These are phyloP conservation scores for Mariannaea elegans DNA, from an alignment of 2,329 filamentous ascomycete genomes.

Conservation along the genomic window DNA sequence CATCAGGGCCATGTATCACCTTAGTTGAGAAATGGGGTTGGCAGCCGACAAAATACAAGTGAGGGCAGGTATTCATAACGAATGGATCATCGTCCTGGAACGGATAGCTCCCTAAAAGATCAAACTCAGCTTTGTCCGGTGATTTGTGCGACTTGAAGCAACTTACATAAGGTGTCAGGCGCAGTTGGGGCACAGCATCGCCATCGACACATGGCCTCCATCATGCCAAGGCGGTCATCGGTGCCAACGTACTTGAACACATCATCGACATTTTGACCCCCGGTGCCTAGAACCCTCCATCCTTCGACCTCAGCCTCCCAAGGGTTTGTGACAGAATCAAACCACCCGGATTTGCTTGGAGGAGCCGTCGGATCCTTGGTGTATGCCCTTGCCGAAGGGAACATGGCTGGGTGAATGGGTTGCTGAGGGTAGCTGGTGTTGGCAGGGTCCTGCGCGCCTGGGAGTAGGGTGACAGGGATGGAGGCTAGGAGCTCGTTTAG, in stretches of 20 bases:
- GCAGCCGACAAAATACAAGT: constrained; percentile 90
- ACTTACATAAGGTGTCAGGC: constrained; percentile 91
- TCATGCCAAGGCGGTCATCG: constrained; percentile 82
- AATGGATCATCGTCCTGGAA: constrained; percentile 96
- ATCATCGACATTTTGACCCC: constrained; percentile 93
- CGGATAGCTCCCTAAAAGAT: constrained; percentile 83
- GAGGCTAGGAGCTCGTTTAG: constrained; percentile 82
- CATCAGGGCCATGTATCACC: constrained; percentile 71
- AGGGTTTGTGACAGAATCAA: constrained; percentile 91
- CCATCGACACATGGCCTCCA: constrained; percentile 96
- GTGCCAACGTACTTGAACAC: constrained; percentile 89
- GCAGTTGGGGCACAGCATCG: constrained; percentile 91
- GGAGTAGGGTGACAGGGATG: constrained; percentile 88
- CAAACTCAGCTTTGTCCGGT: constrained; percentile 21
- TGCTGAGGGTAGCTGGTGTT: constrained; percentile 93
- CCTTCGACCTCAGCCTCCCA: constrained; percentile 92
- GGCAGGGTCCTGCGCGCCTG: constrained; percentile 85
- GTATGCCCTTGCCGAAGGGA: constrained; percentile 78
- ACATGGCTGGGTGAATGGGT: constrained; percentile 91
- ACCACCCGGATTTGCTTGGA: constrained; percentile 69
- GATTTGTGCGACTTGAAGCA: neutral
- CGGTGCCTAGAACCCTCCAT: constrained; percentile 85
- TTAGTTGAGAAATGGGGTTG: constrained; percentile 81
- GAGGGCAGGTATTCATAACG: constrained; percentile 84
- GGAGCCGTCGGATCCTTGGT: constrained; percentile 56